Evolutionary conservation across 176 grass and related monocot genomes (phyloP).

Genomic region (Chloris gayana): DNA sequence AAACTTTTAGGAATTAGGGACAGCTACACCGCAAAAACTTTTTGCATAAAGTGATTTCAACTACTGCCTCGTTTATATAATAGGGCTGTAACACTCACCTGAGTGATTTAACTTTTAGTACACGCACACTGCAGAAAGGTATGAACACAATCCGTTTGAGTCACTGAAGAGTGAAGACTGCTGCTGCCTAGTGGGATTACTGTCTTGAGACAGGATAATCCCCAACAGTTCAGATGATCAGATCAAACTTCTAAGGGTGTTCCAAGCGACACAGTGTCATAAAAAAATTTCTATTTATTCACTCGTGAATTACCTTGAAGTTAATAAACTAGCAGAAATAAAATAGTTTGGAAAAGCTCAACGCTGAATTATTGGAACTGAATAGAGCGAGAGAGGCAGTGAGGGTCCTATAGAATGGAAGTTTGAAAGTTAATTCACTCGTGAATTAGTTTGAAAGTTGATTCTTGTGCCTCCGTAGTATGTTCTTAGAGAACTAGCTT

Average conservation of each 20-base stretch:
- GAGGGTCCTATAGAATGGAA: neutral
- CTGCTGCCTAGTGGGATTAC: neutral
- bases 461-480: neutral
- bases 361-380: neutral
- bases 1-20: constrained; percentile 9
- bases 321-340: neutral
- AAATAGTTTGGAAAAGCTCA: neutral
- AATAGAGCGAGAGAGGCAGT: neutral
- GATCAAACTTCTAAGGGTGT: neutral
- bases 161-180: neutral
- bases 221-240: neutral
- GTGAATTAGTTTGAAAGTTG: neutral
- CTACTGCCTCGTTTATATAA: neutral
- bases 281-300: neutral
- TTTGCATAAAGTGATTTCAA: constrained; percentile 14
- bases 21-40: neutral
- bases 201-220: neutral
- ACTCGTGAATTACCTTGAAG: neutral
- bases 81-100: neutral
- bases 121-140: neutral
- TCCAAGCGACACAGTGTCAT: neutral
- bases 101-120: constrained; percentile 2
- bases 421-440: too few relatives aligned
- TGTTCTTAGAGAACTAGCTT: constrained; percentile 7
- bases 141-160: neutral